Percentiles rank a stretch among this genome's conserved stretches.
These are phyloP conservation scores for Mortierella claussenii DNA, from an alignment of 192 early-diverging fungal species.

Conservation along the genomic window DNA sequence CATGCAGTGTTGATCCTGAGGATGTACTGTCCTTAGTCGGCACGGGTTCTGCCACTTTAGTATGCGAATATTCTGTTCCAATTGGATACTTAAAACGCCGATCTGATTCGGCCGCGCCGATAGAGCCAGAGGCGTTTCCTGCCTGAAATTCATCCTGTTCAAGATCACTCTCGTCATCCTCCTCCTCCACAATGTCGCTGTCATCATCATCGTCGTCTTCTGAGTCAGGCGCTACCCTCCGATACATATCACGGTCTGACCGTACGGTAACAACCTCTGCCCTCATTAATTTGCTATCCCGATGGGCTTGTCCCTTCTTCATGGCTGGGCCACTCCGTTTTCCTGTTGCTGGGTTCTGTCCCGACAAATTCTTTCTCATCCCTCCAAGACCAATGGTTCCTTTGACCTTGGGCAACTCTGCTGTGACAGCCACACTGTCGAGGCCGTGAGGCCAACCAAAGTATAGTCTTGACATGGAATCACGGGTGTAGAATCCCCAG, in stretches of 20 bases:
- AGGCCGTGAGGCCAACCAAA: constrained; percentile 49
- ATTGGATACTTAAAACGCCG: background rate
- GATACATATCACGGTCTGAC: constrained; percentile 14
- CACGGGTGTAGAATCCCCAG: constrained; percentile 33
- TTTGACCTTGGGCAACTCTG: constrained; percentile 41
- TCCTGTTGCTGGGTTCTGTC: constrained; percentile 10
- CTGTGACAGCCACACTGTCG: constrained; percentile 11
- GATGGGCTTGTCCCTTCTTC: background rate
- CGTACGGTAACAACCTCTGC: background rate
- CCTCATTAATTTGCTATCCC: constrained; percentile 31
- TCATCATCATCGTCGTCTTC: constrained; percentile 35
- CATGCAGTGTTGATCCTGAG: background rate
- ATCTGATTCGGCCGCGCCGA: background rate
- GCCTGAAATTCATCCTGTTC: constrained; percentile 18
- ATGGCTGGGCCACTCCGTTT: constrained; percentile 24
- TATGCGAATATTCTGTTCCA: background rate
- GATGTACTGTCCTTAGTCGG: background rate
- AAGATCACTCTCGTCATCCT: constrained; percentile 23
- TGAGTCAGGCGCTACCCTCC: background rate
- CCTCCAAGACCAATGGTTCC: constrained; percentile 38
- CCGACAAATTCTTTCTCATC: constrained; percentile 8
- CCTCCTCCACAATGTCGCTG: constrained; percentile 12
- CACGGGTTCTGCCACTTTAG: background rate
- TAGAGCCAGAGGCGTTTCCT: background rate
- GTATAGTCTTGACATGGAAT: constrained; percentile 32